Base-by-base conservation (phyloP, 306 rosid genomes). In the Trifolium fragiferum region DNA sequence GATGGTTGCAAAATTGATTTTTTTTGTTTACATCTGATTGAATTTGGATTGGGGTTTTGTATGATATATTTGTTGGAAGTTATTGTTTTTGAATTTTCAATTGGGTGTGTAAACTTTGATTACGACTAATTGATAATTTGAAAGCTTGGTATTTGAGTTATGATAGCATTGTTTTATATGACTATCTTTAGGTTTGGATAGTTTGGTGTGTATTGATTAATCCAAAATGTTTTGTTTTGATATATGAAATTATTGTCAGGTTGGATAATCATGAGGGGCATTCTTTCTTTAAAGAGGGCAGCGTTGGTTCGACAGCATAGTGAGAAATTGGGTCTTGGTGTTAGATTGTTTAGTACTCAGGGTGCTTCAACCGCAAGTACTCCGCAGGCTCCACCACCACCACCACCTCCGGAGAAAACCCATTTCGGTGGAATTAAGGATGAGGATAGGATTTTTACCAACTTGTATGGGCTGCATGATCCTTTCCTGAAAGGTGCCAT, bases 401-500 rank as follows among this genome's bases (percentile, higher is more conserved):
- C 96, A 47, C 96, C 97, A 53, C 96, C 96, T 7, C 92, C 96
- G 0, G 96, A 92, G 86, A 94, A 89, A 80, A 94, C 99, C 71
- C 99, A 94, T 84, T 94, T 94, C 79, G 98, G 99, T 66, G 96
- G 97, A 49, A 88, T 94, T 70, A 92, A 86, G 81, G 99, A 94
- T 67, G 99, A 94, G 86, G 99, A 94, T 82, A 90, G 98, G 68
- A 94, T 94, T 61, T 94, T 94, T 54, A 94, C 99, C 19, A 94
- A 94, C 90, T 68, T 94, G 70, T 94, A 94, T 74, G 99, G 99
- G 44, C n/a, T 90, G 79, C 89, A 92, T 7, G 99, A 94, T 62
- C 99, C 99, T 66, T 94, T 94, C 81, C 89, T 94, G 38, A 92
- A 92, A 86, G 99, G 99, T 71, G 97, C 99, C 74, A 89, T 90